These are phyloP conservation scores for Suhomyces sp. DNA, from an alignment of 805 yeast species.

Conservation along the genomic window DNA sequence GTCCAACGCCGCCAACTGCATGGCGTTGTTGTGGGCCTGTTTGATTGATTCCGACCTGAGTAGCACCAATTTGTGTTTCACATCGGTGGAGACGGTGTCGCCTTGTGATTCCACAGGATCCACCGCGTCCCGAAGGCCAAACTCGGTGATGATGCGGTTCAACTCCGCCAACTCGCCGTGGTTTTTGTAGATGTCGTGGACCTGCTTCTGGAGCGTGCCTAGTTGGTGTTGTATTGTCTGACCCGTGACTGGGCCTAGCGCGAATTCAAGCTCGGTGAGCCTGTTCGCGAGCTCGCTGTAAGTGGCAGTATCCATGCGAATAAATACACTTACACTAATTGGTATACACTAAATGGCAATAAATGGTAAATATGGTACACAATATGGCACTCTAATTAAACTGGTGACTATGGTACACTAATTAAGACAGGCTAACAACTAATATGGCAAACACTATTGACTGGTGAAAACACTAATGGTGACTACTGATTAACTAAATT, in stretches of 20 bases:
- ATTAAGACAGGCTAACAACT: too few species aligned
- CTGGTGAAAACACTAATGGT: too few species aligned
- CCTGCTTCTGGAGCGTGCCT: slow-evolving; percentile 8
- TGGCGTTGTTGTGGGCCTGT: slow-evolving; percentile 18
- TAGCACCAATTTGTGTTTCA: slow-evolving; percentile 19
- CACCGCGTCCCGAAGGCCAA: slow-evolving; percentile 8
- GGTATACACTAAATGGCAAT: too few species aligned
- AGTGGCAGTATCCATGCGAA: slow-evolving; percentile 2
- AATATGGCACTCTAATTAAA: too few species aligned
- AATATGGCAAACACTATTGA: too few species aligned
- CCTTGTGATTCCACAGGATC: neutral
- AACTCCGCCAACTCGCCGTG: slow-evolving; percentile 19
- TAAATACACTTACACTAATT: neutral
- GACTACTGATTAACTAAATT: too few species aligned
- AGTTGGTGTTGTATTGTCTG: slow-evolving; percentile 13
- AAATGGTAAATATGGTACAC: too few species aligned
- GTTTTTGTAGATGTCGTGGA: slow-evolving; percentile 13
- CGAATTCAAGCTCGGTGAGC: slow-evolving; percentile 9
- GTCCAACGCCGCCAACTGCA: slow-evolving; percentile 22
- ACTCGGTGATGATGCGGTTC: slow-evolving; percentile 15
- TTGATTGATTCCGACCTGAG: slow-evolving; percentile 20
- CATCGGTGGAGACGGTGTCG: slow-evolving; percentile 1
- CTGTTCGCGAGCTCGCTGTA: slow-evolving; percentile 7
- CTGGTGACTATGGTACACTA: too few species aligned
- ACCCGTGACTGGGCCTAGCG: slow-evolving; percentile 1